phyloP scores from a whole-genome alignment of 2,329 filamentous ascomycete genomes.

The Zymoseptoria crescenta region DNA sequence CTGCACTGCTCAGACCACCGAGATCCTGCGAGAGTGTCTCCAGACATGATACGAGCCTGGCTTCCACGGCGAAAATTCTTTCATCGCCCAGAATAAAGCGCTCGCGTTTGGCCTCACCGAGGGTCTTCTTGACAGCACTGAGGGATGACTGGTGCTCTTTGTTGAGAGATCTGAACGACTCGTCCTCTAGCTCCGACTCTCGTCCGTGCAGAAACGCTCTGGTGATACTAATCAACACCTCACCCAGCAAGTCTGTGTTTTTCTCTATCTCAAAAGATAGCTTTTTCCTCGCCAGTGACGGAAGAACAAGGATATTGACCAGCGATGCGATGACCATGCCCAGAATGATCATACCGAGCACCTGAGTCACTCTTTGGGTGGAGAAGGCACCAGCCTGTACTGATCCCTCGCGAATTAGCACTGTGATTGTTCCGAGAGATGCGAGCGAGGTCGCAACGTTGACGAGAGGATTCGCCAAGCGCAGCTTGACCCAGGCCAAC shows the following conservation, averaged over 20 bases:
- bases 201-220: slow-evolving; percentile 75
- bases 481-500: slow-evolving; percentile 47
- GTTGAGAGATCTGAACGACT: slow-evolving; percentile 53
- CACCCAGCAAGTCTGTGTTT: slow-evolving; percentile 66
- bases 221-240: slow-evolving; percentile 75
- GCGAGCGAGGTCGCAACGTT: slow-evolving; percentile 66
- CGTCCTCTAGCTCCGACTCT: slow-evolving; percentile 65
- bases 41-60: slow-evolving; percentile 72
- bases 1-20: slow-evolving; percentile 81
- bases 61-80: slow-evolving; percentile 68
- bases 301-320: slow-evolving; percentile 71
- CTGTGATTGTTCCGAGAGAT: slow-evolving; percentile 79
- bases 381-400: slow-evolving; percentile 77
- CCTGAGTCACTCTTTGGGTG: slow-evolving; percentile 70
- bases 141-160: slow-evolving; percentile 59
- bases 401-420: slow-evolving; percentile 84
- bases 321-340: slow-evolving; percentile 64
- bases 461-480: slow-evolving; percentile 32
- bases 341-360: slow-evolving; percentile 76
- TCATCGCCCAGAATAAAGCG: slow-evolving; percentile 77
- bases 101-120: slow-evolving; percentile 82
- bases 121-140: slow-evolving; percentile 62
- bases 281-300: slow-evolving; percentile 65
- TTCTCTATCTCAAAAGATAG: slow-evolving; percentile 67
- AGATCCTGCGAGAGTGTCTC: slow-evolving; percentile 81